Conservation (phyloP, 2,329 filamentous ascomycete genomes). For the Aspergillus sclerotialis region DNA sequence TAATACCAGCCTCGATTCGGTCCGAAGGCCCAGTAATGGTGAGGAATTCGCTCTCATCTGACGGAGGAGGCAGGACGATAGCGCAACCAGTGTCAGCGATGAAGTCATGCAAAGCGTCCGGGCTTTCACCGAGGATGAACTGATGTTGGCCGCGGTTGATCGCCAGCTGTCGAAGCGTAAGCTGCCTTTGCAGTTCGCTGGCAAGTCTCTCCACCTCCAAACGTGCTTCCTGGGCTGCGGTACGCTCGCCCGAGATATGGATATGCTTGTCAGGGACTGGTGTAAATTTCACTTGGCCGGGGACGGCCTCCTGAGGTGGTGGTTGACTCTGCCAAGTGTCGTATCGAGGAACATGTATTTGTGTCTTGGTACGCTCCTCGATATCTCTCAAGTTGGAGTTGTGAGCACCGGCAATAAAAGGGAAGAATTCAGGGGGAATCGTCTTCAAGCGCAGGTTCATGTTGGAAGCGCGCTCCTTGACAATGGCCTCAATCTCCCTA, state of each 20-base stretch:
- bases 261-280: constrained; percentile 73
- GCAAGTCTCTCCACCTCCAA: constrained; percentile 74
- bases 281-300: constrained; percentile 63
- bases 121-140: constrained; percentile 84
- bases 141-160: constrained; percentile 86
- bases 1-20: constrained; percentile 65
- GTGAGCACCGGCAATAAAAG: constrained; percentile 80
- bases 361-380: constrained; percentile 66
- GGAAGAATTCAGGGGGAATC: constrained; percentile 87
- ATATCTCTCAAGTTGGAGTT: constrained; percentile 62
- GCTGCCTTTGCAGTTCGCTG: constrained; percentile 65
- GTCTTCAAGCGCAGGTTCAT: constrained; percentile 74
- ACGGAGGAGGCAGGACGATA: constrained; percentile 69
- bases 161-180: constrained; percentile 70
- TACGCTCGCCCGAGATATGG: constrained; percentile 75
- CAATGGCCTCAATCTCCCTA: constrained; percentile 78
- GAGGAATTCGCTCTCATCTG: constrained; percentile 73
- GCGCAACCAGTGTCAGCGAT: constrained; percentile 84
- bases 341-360: constrained; percentile 76
- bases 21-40: constrained; percentile 76
- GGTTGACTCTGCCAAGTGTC: constrained; percentile 64
- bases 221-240: constrained; percentile 70
- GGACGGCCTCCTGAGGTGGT: constrained; percentile 54
- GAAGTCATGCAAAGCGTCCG: constrained; percentile 76
- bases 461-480: constrained; percentile 75